A percentile compares a stretch with the other conserved stretches of the same genome.
These are phyloP conservation scores for Sporothrix dimorphospora DNA, from an alignment of 2,329 filamentous ascomycete species.

Conservation along the genomic window DNA sequence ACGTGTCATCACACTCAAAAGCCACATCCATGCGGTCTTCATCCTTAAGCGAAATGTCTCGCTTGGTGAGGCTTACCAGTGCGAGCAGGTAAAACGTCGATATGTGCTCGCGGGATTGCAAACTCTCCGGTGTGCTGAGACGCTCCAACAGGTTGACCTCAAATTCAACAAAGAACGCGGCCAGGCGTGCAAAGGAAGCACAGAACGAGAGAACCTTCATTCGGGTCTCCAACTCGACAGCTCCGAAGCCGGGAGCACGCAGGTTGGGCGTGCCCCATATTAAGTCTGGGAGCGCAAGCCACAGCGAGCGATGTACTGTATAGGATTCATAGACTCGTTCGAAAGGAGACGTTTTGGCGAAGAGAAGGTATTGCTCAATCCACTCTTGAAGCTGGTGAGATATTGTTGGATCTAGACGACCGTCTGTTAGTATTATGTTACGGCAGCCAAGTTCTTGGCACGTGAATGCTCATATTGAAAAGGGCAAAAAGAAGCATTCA, in stretches of 20 bases:
- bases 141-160: conserved; percentile 48
- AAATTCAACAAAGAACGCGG: conserved; percentile 56
- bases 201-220: conserved; percentile 46
- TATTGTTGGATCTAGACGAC: conserved; percentile 46
- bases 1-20: conserved; percentile 38
- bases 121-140: conserved; percentile 37
- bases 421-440: neutral
- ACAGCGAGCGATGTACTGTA: conserved; percentile 52
- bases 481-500: conserved; percentile 28
- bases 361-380: conserved; percentile 54
- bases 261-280: conserved; percentile 41
- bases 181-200: conserved; percentile 50
- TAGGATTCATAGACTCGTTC: conserved; percentile 49
- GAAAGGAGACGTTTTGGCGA: conserved; percentile 43
- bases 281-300: conserved; percentile 56
- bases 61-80: conserved; percentile 45
- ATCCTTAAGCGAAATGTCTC: conserved; percentile 32
- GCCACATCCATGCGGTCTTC: conserved; percentile 37
- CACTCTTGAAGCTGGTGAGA: conserved; percentile 52
- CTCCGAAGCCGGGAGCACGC: conserved; percentile 23
- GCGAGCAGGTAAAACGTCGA: conserved; percentile 52
- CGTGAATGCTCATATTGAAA: no score
- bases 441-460: neutral
- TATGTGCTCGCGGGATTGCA: conserved; percentile 45
- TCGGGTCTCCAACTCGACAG: conserved; percentile 37